Base-by-base conservation (phyloP, 352 stramenopile genomes). In the Phytophthora cryptogea region DNA sequence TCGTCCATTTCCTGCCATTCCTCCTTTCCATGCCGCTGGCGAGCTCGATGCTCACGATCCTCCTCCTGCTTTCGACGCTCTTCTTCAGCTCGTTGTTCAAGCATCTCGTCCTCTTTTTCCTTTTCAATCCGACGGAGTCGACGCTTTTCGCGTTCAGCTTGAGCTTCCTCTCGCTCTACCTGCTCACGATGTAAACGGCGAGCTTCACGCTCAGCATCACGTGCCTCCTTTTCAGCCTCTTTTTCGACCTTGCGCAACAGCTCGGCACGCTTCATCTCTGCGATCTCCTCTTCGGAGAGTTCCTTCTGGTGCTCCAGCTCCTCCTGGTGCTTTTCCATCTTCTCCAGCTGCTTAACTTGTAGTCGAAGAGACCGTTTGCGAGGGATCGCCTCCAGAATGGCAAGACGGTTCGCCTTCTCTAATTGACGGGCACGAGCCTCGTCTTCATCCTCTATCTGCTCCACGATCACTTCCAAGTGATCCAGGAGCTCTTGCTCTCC, bases 321-420 rank as follows among this genome's bases (percentile, higher is more conserved):
- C 31, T 89, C 70, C 33, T 85, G 69, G 33, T 89, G 76, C 53
- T 88, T 89, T 65, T 92, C 83, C 53, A 90, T 69, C 37, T 89
- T 74, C 50, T 89, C 83, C 28, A 94, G 66, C 67, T 94, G 81
- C 68, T 95, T 92, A 26, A 92, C 86, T 55, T 93, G 86, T 39
- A 95, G 84, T 13, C 86, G 82, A 56, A 92, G 66, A 47, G 83
- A 93, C 0, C 84, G 80, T 61, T 95, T 95, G 23, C 86, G 80
- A 4, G 86, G 86, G 53, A 95, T 93, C 3, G 83, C 86, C 46
- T 95, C 83, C 14, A 95, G 63, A 63, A 95, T 90, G 11, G 86
- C 86, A 28, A 86, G 68, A 9, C 82, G 82, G 7, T 85, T 92
- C 0, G 75, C 82, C 49, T 90, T 91, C 55, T 95, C 86, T 9